Evolutionary conservation across 2,329 filamentous ascomycete species (phyloP), one percentile per base, ranked within the genome.

Genomic region (Aspergillus calidoustus): DNA sequence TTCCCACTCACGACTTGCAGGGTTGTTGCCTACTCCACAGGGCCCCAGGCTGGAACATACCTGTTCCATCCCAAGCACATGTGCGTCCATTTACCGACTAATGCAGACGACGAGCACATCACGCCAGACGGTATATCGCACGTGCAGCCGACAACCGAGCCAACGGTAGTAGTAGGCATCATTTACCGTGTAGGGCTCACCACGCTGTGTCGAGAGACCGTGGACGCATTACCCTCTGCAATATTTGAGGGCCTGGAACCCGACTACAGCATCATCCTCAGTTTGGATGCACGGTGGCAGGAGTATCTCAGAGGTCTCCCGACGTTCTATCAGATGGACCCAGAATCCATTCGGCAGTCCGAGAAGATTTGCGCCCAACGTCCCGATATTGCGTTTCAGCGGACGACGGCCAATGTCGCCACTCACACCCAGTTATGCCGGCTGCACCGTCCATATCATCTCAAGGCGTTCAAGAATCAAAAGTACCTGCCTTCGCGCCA

Each of bases 401-500:
- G 68, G 22, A 59, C 66, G 13, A 54, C 31, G 30, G 19, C 66
- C 4, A 66, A 72, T 55, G 68, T 72, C 44, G 62, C 64, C 30
- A 49, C 68, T 1, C 62, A 68, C 22, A 65, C 62, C 0, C 67
- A 69, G 9, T 60, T 72, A 11, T 72, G 67, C 50, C 61, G 63
- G 6, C 61, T 72, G n/a, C 70, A 71, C 38, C 60, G 68, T 23
- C 68, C 55, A 1, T 72, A 64, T 48, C 68, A 71, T 30, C 59
- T 68, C 0, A 65, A 68, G 46, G 63, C 64, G 2, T 50, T 65
- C 5, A 64, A 59, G 1, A 64, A 71, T 17, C 46, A 60, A 13
- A 13, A 46, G 7, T 57, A 61, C 19, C 31, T 34, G 1, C 60
- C 59, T 46, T 61, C 54, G 0, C 44, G 58, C 1, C 15, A 43